A percentile compares a stretch with the other conserved stretches of the same genome.
These are phyloP conservation scores for Cadophora gregata DNA, from an alignment of 2,329 filamentous ascomycete genomes.

Conservation along the genomic window DNA sequence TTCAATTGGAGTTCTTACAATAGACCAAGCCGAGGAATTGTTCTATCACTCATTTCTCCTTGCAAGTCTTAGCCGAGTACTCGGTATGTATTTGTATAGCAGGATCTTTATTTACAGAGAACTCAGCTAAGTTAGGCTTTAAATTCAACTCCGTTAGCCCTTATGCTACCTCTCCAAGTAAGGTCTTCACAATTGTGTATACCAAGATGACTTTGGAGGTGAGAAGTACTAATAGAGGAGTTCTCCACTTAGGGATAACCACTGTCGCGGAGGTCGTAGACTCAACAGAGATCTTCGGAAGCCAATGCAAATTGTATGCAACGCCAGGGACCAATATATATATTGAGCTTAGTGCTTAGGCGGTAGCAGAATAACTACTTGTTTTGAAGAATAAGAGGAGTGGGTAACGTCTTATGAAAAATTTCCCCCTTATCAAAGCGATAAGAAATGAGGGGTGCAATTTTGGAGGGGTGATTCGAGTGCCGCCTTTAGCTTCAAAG, in stretches of 20 bases:
- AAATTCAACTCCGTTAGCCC: constrained; percentile 75
- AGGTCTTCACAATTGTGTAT: constrained; percentile 81
- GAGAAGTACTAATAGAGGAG: constrained; percentile 7
- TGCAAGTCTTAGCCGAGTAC: constrained; percentile 95
- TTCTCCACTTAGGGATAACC: not conserved
- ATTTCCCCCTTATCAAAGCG: constrained; percentile 20
- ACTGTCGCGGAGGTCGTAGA: not conserved
- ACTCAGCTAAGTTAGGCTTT: constrained; percentile 83
- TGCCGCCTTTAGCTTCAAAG: constrained; percentile 9
- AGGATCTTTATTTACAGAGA: constrained; percentile 90
- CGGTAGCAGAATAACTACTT: not conserved
- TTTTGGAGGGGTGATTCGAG: constrained; percentile 16
- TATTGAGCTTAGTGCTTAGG: not conserved
- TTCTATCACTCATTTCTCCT: constrained; percentile 78
- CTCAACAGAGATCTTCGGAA: constrained; percentile 8
- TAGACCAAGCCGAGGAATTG: not conserved
- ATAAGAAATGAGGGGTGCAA: constrained; percentile 21
- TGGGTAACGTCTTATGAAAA: not conserved
- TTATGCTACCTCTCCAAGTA: constrained; percentile 79
- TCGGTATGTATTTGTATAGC: constrained; percentile 93
- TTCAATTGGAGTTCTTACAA: too few relatives aligned
- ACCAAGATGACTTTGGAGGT: constrained; percentile 95
- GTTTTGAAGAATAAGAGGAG: not conserved
- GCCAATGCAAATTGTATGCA: not conserved
- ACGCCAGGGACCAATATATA: not conserved